A percentile compares a stretch with the other conserved stretches of the same genome.
These are phyloP conservation scores for Nepenthes gracilis DNA, from an alignment of 148 eudicot species.

Conservation along the genomic window DNA sequence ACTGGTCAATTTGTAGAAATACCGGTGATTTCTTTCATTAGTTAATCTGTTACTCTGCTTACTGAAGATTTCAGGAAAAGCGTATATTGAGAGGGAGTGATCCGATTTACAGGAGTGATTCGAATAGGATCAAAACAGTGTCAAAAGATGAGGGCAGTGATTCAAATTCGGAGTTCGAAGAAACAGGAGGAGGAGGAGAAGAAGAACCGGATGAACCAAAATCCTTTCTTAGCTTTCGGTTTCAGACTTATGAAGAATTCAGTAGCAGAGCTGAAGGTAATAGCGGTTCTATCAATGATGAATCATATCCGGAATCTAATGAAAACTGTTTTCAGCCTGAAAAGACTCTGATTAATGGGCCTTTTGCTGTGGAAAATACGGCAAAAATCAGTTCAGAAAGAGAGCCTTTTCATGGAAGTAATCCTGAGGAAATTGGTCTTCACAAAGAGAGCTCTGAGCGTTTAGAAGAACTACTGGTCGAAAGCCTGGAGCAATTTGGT, in stretches of 20 bases:
- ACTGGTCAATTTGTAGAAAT: not conserved
- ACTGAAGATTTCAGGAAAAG: constrained; percentile 10
- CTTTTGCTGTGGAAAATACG: constrained; percentile 1
- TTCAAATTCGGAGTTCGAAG: not conserved
- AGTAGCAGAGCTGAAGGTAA: constrained; percentile 8
- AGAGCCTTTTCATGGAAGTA: constrained; percentile 5
- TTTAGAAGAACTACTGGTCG: constrained; percentile 3
- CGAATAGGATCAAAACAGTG: not conserved
- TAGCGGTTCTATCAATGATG: constrained; percentile 8
- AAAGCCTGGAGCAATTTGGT: not conserved
- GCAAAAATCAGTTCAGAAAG: constrained; percentile 1
- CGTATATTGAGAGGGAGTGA: not conserved
- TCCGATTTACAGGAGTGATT: not conserved
- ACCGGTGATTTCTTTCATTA: not conserved
- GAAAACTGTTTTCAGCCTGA: not conserved
- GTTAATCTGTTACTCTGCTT: not conserved
- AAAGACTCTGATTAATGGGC: not conserved
- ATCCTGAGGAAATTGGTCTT: not conserved
- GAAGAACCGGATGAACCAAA: constrained; percentile 17
- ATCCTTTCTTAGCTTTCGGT: constrained; percentile 44
- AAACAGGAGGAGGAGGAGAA: constrained; percentile 3
- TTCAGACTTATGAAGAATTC: constrained; percentile 68
- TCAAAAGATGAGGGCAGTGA: constrained; percentile 6
- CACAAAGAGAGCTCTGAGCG: constrained; percentile 2
- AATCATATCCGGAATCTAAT: not conserved